phyloP scores from a whole-genome alignment of 1,284 basidiomycete genomes.

The Fomitopsis pinicola region DNA sequence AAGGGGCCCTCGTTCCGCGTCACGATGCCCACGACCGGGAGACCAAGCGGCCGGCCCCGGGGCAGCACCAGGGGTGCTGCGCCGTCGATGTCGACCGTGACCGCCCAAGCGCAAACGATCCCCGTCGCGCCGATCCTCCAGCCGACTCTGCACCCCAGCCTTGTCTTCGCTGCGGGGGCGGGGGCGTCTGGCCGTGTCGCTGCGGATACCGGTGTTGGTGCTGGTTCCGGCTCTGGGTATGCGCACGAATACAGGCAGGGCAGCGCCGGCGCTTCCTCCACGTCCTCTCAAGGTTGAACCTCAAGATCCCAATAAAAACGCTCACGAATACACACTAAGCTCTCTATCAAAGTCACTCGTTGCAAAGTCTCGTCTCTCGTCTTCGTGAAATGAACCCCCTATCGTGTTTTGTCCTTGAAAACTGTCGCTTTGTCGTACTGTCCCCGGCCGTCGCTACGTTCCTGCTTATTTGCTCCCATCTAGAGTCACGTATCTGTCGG shows the following conservation, averaged over 20 bases:
- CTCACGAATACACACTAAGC: neutral
- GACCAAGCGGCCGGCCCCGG: neutral
- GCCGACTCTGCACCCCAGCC: conserved; percentile 9
- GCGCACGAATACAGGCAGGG: neutral
- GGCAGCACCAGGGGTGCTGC: neutral
- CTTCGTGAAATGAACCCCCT: no score
- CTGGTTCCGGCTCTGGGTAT: neutral
- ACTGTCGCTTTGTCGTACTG: no score
- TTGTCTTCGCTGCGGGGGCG: conserved; percentile 2
- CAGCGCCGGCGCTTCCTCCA: neutral
- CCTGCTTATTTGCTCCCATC: no score
- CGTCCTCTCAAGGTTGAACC: conserved; percentile 4
- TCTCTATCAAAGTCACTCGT: neutral
- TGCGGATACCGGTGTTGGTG: neutral
- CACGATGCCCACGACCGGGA: neutral
- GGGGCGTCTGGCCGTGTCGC: neutral
- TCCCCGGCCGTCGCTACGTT: no score
- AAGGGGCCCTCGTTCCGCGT: neutral
- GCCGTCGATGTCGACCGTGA: neutral
- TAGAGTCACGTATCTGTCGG: no score
- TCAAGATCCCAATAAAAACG: neutral
- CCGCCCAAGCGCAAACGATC: neutral
- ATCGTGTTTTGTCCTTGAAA: no score
- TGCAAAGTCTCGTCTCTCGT: no score
- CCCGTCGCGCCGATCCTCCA: conserved; percentile 8